Percentiles rank a stretch among this genome's conserved stretches.
These are phyloP conservation scores for Gaeumannomyces sp. DNA, from an alignment of 2,329 filamentous ascomycete genomes.

Conservation along the genomic window DNA sequence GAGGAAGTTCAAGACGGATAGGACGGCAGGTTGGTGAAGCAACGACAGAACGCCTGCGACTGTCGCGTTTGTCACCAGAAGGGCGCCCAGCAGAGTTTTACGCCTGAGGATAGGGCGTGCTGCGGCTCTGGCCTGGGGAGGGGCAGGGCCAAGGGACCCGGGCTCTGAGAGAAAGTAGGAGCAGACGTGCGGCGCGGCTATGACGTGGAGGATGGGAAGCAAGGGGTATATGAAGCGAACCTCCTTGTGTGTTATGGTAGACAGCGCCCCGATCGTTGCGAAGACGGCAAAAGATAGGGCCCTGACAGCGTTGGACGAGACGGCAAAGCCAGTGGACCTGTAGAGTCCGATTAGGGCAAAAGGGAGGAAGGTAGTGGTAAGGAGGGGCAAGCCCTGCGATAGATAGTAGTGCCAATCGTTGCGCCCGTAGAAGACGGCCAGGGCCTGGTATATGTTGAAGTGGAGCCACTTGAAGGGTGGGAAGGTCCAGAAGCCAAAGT, in stretches of 20 bases:
- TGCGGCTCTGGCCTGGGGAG: constrained; percentile 22
- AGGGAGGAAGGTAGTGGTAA: constrained; percentile 77
- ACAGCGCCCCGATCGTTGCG: constrained; percentile 58
- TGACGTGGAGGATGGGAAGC: constrained; percentile 75
- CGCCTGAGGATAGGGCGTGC: constrained; percentile 34
- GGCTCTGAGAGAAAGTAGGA: constrained; percentile 50
- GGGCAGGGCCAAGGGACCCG: constrained; percentile 16
- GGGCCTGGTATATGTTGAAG: constrained; percentile 82
- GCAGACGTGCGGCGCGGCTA: constrained; percentile 63
- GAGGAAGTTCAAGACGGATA: constrained; percentile 69
- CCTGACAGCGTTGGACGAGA: constrained; percentile 38
- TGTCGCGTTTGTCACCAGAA: constrained; percentile 60
- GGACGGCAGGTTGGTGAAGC: constrained; percentile 73
- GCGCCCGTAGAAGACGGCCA: constrained; percentile 86
- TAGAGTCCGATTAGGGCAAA: constrained; percentile 65
- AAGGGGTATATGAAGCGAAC: constrained; percentile 95
- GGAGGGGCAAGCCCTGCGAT: constrained; percentile 79
- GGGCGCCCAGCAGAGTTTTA: constrained; percentile 47
- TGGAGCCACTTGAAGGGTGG: constrained; percentile 81
- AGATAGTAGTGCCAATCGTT: constrained; percentile 93
- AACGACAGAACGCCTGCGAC: constrained; percentile 71
- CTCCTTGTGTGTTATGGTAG: constrained; percentile 87
- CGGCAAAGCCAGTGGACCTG: constrained; percentile 32
- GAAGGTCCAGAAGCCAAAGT: constrained; percentile 82
- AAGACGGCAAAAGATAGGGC: constrained; percentile 54